Percentiles rank a stretch among this genome's conserved stretches.
These are phyloP conservation scores for Umbelopsis isabellina DNA, from an alignment of 192 early-diverging fungal species.

Conservation along the genomic window DNA sequence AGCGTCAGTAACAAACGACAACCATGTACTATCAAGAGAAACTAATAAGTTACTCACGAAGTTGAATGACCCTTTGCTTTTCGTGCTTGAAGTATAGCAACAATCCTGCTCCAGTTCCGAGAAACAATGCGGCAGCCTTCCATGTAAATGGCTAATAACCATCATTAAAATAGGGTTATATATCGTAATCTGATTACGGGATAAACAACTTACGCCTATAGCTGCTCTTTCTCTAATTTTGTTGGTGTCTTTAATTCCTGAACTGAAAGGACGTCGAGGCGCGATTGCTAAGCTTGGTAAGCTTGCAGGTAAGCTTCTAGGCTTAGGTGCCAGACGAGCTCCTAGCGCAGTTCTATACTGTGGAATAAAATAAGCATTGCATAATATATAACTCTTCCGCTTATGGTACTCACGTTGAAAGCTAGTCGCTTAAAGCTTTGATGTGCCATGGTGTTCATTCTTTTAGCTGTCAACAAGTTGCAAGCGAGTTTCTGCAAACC, in stretches of 20 bases:
- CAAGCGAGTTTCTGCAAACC: background rate
- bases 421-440: background rate
- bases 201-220: background rate
- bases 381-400: no score
- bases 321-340: background rate
- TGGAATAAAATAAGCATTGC: background rate
- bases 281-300: background rate
- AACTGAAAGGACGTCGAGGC: conserved; percentile 7
- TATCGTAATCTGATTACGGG: no score
- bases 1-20: background rate
- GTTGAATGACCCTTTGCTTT: conserved; percentile 58
- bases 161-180: no score
- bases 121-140: conserved; percentile 58
- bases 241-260: conserved; percentile 9
- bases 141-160: conserved; percentile 45
- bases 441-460: conserved; percentile 3
- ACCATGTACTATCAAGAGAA: background rate
- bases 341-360: background rate
- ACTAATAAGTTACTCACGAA: conserved; percentile 36
- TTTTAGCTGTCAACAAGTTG: conserved; percentile 3
- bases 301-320: background rate
- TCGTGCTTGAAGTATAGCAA: conserved; percentile 65
- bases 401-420: background rate
- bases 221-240: conserved; percentile 9
- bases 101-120: conserved; percentile 60